Base-by-base conservation (phyloP, 257 asterid species). In the Craterostigma plantagineum region DNA sequence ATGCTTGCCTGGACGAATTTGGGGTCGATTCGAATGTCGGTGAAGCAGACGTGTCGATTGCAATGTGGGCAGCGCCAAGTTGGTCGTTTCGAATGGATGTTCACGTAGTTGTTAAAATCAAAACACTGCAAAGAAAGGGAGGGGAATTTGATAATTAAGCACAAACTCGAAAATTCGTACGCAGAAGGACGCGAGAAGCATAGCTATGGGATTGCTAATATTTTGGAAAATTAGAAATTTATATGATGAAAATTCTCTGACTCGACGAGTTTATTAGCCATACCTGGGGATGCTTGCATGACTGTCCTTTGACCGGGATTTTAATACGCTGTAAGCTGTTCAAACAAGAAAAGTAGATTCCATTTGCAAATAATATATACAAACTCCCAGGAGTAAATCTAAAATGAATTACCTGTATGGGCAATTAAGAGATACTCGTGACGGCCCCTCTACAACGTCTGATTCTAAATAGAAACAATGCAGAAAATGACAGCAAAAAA, bases 51-150 rank as follows among this genome's bases (percentile, higher is more conserved):
- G 16, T 66, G 62, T 53, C 79, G 92, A 68, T 83, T 72, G 49
- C 98, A 90, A 48, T 63, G 75, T 17, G 98, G 94, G 59, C 98
- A 90, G 54, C 95, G 95, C 98, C 95, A 90, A n/a, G 73, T 72
- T 6, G 98, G 98, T 46, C 72, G 51, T 66, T 91, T 72, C 39
- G 91, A 70, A 65, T 90, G 82, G 15, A 90, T 83, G 43, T 60
- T 71, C 42, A 83, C 62, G 46, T 68, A 90, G 62, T 90, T 74
- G 68, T 74, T 70, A 57, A 62, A 77, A 69, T 90, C 98, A 55
- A 83, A 74, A 61, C 98, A 90, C 98, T 90, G 23, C 33, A 58
- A 50, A 15, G 18, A 9, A 40, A 46, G n/a, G n/a, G n/a, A n/a
- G n/a, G n/a, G n/a, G n/a, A n/a, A n/a, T n/a, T n/a, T n/a, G n/a